phyloP scores from a whole-genome alignment of 1,284 basidiomycete genomes.

The Melampsora larici-populina region DNA sequence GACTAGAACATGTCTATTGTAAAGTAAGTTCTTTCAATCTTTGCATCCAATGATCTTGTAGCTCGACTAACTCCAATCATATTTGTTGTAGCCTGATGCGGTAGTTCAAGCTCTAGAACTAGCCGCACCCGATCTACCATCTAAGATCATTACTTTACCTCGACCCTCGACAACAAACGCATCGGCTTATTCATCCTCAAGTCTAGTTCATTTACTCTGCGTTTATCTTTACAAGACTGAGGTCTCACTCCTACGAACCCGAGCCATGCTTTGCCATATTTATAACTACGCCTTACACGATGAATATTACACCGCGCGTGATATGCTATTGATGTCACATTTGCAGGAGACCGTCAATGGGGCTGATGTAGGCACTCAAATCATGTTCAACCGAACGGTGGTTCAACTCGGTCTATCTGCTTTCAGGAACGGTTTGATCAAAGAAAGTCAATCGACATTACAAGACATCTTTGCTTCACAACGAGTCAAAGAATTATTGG shows the following conservation, averaged over 20 bases:
- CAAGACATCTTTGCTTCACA: constrained; percentile 96
- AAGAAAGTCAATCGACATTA: constrained; percentile 85
- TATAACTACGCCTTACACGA: constrained; percentile 96
- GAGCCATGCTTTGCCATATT: constrained; percentile 95
- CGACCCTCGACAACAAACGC: constrained; percentile 60
- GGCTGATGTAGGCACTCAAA: constrained; percentile 95
- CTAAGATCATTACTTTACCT: constrained; percentile 59
- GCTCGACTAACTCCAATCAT: neutral
- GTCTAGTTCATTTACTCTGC: constrained; percentile 81
- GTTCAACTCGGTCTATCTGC: constrained; percentile 96
- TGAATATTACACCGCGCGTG: constrained; percentile 92
- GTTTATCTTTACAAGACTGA: constrained; percentile 89
- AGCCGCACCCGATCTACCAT: constrained; percentile 59
- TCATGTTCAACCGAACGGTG: constrained; percentile 94
- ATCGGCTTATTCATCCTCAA: constrained; percentile 54
- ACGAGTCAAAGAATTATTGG: constrained; percentile 89
- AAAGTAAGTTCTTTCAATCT: constrained; percentile 64
- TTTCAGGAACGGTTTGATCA: constrained; percentile 90
- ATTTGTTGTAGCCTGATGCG: constrained; percentile 69
- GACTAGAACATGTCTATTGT: constrained; percentile 96
- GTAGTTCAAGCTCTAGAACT: constrained; percentile 88
- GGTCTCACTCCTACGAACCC: constrained; percentile 84
- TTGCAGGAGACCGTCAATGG: constrained; percentile 93
- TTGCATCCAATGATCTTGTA: neutral
- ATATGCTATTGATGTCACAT: constrained; percentile 98